Evolutionary conservation across 1,284 basidiomycete genomes (phyloP).

Genomic region (Stereum hirsutum): DNA sequence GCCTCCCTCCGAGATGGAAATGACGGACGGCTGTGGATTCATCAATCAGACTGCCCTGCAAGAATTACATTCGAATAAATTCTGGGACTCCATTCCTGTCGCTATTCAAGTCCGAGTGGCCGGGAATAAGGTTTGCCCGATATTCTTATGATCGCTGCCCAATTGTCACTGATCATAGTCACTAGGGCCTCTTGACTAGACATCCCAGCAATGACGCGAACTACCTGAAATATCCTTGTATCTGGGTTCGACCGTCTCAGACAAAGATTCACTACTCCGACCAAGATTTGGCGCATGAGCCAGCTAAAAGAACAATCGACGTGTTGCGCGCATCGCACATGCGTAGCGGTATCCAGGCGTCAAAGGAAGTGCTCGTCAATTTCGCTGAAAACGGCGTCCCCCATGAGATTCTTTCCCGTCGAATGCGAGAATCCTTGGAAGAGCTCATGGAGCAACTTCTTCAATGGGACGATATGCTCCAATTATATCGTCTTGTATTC

Average conservation of each 20-base stretch:
- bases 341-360: slow-evolving; percentile 24
- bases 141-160: too few relatives aligned
- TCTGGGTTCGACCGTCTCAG: slow-evolving; percentile 33
- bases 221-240: slow-evolving; percentile 11
- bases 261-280: slow-evolving; percentile 27
- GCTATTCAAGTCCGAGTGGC: slow-evolving; percentile 31
- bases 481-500: slow-evolving; percentile 23
- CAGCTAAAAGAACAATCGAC: slow-evolving; percentile 28
- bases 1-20: slow-evolving; percentile 23
- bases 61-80: slow-evolving; percentile 17
- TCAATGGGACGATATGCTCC: slow-evolving; percentile 20
- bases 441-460: slow-evolving; percentile 18
- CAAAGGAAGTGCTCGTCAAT: slow-evolving; percentile 34
- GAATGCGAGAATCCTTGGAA: slow-evolving; percentile 17
- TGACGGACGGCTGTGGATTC: slow-evolving; percentile 38
- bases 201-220: slow-evolving; percentile 13
- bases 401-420: slow-evolving; percentile 16
- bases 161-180: slow-evolving; percentile 6
- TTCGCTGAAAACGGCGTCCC: slow-evolving; percentile 36
- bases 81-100: slow-evolving; percentile 22
- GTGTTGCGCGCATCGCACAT: slow-evolving; percentile 27
- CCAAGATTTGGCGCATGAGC: slow-evolving; percentile 13
- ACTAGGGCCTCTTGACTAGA: slow-evolving; percentile 21
- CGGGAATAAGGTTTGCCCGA: slow-evolving; percentile 23
- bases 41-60: slow-evolving; percentile 23